Conservation (phyloP, 1,284 basidiomycete genomes). For the Boletus calvinii region DNA sequence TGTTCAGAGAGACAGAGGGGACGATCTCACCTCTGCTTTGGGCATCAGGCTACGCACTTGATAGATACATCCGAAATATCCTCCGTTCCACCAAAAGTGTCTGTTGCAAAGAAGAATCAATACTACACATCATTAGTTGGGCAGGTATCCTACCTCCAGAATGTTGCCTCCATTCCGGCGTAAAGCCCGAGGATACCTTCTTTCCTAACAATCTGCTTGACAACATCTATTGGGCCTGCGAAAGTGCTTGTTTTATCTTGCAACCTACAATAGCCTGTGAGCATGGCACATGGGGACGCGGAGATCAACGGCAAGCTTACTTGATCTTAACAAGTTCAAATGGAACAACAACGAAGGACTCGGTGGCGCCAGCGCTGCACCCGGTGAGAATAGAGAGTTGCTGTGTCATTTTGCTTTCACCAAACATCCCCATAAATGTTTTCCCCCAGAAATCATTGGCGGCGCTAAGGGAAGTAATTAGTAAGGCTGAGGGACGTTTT, state of each 20-base stretch:
- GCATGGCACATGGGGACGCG: neutral
- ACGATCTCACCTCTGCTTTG: constrained; percentile 67
- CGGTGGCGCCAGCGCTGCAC: constrained; percentile 92
- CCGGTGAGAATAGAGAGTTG: constrained; percentile 86
- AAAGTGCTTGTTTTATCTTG: constrained; percentile 91
- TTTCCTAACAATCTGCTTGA: constrained; percentile 73
- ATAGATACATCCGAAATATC: constrained; percentile 92
- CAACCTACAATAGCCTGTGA: constrained; percentile 47
- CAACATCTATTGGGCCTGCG: constrained; percentile 89
- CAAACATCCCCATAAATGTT: constrained; percentile 58
- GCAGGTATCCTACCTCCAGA: constrained; percentile 70
- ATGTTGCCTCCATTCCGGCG: constrained; percentile 92
- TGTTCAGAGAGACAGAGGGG: neutral
- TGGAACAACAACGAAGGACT: constrained; percentile 90
- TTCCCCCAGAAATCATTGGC: constrained; percentile 96
- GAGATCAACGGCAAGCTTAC: constrained; percentile 35
- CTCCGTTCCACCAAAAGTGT: constrained; percentile 90
- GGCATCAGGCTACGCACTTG: constrained; percentile 80
- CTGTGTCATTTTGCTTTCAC: constrained; percentile 86
- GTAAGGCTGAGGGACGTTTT: neutral
- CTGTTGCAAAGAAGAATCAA: constrained; percentile 38
- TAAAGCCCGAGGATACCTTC: constrained; percentile 87
- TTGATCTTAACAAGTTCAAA: constrained; percentile 98
- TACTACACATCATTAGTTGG: neutral
- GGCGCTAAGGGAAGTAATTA: constrained; percentile 47